Percentiles rank a stretch among this genome's conserved stretches.
Evolutionary conservation across 2,329 filamentous ascomycete genomes (phyloP).

Genomic region (Calonectria hawksworthii): DNA sequence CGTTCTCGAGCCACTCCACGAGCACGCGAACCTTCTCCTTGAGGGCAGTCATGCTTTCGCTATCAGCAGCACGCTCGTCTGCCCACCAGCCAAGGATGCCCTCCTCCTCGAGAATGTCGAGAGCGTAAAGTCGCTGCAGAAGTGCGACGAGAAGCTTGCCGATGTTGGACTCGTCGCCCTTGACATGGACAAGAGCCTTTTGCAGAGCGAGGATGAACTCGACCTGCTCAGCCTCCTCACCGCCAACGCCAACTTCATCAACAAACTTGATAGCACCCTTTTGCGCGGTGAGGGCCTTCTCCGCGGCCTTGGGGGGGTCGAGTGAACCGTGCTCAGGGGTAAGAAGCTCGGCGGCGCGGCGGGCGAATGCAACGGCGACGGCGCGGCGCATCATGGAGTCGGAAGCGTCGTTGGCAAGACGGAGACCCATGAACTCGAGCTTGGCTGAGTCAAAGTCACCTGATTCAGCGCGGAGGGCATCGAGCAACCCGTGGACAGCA

Average conservation of each 20-base stretch:
- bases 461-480: constrained; percentile 82
- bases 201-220: constrained; percentile 89
- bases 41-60: constrained; percentile 77
- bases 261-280: constrained; percentile 69
- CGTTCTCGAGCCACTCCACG: constrained; percentile 86
- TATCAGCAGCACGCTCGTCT: constrained; percentile 76
- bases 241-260: constrained; percentile 71
- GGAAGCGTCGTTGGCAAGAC: constrained; percentile 90
- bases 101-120: constrained; percentile 90
- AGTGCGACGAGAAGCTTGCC: constrained; percentile 81
- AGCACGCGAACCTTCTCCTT: constrained; percentile 82
- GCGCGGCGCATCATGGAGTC: constrained; percentile 90
- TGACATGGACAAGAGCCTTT: constrained; percentile 78
- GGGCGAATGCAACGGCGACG: constrained; percentile 87
- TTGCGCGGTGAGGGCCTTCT: constrained; percentile 69
- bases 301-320: constrained; percentile 75
- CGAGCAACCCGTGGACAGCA: constrained; percentile 87
- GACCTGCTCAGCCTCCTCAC: constrained; percentile 82
- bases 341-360: constrained; percentile 80
- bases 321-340: constrained; percentile 64
- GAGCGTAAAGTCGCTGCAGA: constrained; percentile 86
- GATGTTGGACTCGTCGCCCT: constrained; percentile 65
- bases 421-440: constrained; percentile 93
- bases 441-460: constrained; percentile 86
- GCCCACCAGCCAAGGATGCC: constrained; percentile 92